These are phyloP conservation scores for Daedalea quercina DNA, from an alignment of 768 basidiomycete species.

Conservation along the genomic window DNA sequence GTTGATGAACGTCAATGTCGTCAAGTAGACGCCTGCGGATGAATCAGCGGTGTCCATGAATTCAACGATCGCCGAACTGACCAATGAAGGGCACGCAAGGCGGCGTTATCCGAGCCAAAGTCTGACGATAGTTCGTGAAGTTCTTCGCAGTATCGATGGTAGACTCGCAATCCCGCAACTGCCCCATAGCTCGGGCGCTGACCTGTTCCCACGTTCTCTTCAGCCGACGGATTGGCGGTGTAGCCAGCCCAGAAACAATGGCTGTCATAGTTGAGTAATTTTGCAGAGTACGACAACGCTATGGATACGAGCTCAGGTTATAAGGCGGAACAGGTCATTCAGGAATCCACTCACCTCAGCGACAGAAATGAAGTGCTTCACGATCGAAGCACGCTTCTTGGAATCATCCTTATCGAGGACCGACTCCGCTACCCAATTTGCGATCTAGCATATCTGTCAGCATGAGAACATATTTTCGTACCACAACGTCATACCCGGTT, in stretches of 20 bases:
- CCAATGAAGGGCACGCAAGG: conserved; percentile 98
- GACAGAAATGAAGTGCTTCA: conserved; percentile 88
- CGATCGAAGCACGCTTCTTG: conserved; percentile 67
- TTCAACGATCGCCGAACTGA: conserved; percentile 27
- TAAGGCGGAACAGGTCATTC: background rate
- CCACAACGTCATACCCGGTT: conserved; percentile 50
- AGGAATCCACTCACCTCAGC: conserved; percentile 66
- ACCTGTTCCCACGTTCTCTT: conserved; percentile 94
- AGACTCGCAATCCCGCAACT: conserved; percentile 76
- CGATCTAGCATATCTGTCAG: conserved; percentile 48
- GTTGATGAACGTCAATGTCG: conserved; percentile 95
- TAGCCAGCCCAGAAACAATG: conserved; percentile 90
- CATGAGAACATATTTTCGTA: background rate
- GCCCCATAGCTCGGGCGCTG: conserved; percentile 62
- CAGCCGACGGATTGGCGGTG: conserved; percentile 85
- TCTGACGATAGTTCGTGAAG: conserved; percentile 84
- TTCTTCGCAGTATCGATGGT: conserved; percentile 92
- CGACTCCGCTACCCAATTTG: conserved; percentile 86
- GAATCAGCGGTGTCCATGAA: background rate
- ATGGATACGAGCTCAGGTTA: conserved; percentile 2
- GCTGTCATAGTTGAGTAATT: conserved; percentile 98
- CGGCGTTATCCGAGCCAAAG: conserved; percentile 76
- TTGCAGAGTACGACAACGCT: conserved; percentile 86
- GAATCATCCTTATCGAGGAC: conserved; percentile 80
- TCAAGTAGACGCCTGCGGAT: conserved; percentile 85